Percentiles rank a stretch among this genome's conserved stretches.
These are phyloP conservation scores for Piper longum DNA, from an alignment of 164 flowering plant species.

Conservation along the genomic window DNA sequence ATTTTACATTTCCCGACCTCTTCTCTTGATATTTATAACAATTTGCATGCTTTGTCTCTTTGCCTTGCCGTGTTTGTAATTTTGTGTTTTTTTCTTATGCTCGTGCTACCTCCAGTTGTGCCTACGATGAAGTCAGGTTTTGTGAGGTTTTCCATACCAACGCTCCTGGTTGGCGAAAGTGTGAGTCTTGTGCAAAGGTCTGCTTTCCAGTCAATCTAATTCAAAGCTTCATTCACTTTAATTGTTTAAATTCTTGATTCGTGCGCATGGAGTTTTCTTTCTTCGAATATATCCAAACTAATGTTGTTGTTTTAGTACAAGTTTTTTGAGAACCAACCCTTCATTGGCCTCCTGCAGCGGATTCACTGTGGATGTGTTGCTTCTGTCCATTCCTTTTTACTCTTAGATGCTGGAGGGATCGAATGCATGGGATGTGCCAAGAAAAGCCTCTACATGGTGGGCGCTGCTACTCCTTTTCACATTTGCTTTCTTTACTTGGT, in stretches of 20 bases:
- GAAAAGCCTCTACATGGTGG: conserved; percentile 46
- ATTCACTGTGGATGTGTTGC: conserved; percentile 92
- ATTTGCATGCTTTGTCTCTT: neutral
- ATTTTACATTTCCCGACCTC: too few species aligned
- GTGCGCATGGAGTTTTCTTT: neutral
- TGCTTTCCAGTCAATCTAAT: neutral
- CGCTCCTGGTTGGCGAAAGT: conserved; percentile 80
- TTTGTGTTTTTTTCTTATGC: neutral
- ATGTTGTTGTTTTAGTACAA: neutral
- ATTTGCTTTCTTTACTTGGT: neutral
- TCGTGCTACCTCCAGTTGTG: conserved; percentile 27
- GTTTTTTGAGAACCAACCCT: neutral
- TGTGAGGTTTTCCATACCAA: conserved; percentile 65
- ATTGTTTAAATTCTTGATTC: neutral
- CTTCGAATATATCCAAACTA: neutral
- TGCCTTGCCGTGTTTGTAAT: neutral
- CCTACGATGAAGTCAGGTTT: conserved; percentile 31
- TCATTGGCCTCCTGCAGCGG: conserved; percentile 35
- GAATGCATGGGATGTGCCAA: conserved; percentile 65
- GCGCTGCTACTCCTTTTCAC: neutral
- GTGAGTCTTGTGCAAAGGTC: conserved; percentile 88
- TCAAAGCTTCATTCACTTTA: neutral
- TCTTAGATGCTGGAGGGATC: conserved; percentile 85
- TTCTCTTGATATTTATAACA: too few species aligned
- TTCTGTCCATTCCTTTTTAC: conserved; percentile 40